A percentile compares a stretch with the other conserved stretches of the same genome.
These are phyloP conservation scores for Hypocrella siamensis DNA, from an alignment of 2,329 filamentous ascomycete species.

Conservation along the genomic window DNA sequence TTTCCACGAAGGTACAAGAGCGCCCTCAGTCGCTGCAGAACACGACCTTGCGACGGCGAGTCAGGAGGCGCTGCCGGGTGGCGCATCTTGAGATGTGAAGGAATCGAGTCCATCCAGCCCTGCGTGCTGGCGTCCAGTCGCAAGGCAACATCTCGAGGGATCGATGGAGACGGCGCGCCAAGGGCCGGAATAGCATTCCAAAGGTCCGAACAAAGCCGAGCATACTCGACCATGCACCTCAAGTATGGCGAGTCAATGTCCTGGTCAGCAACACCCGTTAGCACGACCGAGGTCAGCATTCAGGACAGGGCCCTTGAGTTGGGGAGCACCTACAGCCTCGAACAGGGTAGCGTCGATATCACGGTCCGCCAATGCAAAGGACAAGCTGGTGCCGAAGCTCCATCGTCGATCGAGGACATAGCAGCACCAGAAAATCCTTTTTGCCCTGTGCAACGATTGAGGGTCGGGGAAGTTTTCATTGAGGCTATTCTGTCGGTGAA, in stretches of 20 bases:
- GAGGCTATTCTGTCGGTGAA: constrained; percentile 29
- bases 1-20: constrained; percentile 27
- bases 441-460: constrained; percentile 13
- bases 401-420: constrained; percentile 35
- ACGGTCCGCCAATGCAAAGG: constrained; percentile 29
- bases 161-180: constrained; percentile 16
- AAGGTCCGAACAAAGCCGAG: constrained; percentile 27
- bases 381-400: constrained; percentile 34
- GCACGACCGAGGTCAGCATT: too few relatives aligned
- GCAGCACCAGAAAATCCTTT: constrained; percentile 32
- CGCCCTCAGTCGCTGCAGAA: constrained; percentile 22
- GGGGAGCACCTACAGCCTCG: constrained; percentile 18
- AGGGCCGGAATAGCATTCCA: constrained; percentile 27
- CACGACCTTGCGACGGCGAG: constrained; percentile 14
- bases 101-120: constrained; percentile 29
- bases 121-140: constrained; percentile 25
- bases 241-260: constrained; percentile 21
- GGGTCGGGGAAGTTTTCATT: constrained; percentile 19
- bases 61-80: constrained; percentile 20
- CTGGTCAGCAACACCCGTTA: too few relatives aligned
- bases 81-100: constrained; percentile 19
- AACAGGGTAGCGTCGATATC: constrained; percentile 33
- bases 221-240: constrained; percentile 31
- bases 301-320: background rate
- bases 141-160: constrained; percentile 20